Evolutionary conservation across 768 basidiomycete genomes (phyloP).

Genomic region (Xerocomellus amylosporus): DNA sequence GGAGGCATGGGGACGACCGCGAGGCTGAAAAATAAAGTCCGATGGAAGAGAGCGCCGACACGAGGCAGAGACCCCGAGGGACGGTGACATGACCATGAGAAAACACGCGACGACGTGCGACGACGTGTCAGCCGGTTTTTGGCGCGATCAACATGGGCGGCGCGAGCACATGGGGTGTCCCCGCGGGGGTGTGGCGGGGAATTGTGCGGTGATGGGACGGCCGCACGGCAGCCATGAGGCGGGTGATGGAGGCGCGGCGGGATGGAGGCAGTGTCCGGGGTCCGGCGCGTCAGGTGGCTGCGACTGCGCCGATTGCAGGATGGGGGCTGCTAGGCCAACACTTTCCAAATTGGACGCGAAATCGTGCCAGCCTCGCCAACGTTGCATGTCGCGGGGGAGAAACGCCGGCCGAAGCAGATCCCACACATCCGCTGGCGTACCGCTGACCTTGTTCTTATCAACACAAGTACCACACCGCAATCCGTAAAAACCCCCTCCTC

Average conservation of each 20-base stretch:
- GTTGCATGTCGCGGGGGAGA: conserved; percentile 28
- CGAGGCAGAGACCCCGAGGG: conserved; percentile 28
- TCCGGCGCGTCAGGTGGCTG: conserved; percentile 4
- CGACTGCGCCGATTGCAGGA: conserved; percentile 18
- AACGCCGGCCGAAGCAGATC: conserved; percentile 26
- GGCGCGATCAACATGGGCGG: conserved; percentile 4
- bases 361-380: conserved; percentile 29
- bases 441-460: conserved; percentile 23
- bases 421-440: conserved; percentile 17
- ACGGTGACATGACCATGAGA: conserved; percentile 10
- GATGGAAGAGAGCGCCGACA: conserved; percentile 29
- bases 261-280: conserved; percentile 23
- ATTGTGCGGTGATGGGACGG: conserved; percentile 10
- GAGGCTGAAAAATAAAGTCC: not conserved
- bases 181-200: conserved; percentile 6
- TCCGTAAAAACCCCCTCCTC: not conserved
- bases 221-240: conserved; percentile 25
- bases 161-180: conserved; percentile 2
- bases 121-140: not conserved
- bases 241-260: conserved; percentile 18
- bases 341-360: conserved; percentile 12
- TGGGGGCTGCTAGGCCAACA: not conserved
- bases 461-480: not conserved
- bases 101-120: conserved; percentile 13
- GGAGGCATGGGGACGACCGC: not conserved